Percentiles rank a stretch among this genome's conserved stretches.
Conservation (phyloP, 2,329 filamentous ascomycete species). For the Triangularia verruculosa region DNA sequence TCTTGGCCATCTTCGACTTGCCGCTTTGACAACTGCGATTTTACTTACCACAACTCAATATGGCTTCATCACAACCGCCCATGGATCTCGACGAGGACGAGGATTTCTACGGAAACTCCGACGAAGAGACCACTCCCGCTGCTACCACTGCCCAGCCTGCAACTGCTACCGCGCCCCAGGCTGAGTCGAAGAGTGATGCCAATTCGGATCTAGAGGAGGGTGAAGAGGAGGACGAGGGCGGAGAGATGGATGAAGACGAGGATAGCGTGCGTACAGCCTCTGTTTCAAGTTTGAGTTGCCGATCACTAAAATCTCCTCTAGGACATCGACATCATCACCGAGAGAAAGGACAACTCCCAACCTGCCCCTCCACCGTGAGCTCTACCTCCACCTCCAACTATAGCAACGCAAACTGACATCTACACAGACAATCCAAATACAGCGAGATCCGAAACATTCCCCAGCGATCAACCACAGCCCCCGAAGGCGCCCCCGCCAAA, state of each 20-base stretch:
- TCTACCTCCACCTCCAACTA: not conserved
- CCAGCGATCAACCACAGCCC: slow-evolving; percentile 47
- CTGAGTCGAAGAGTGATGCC: slow-evolving; percentile 31
- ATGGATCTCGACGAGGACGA: slow-evolving; percentile 69
- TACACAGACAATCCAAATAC: slow-evolving; percentile 55
- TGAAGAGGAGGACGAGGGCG: slow-evolving; percentile 61
- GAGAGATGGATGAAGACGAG: slow-evolving; percentile 59
- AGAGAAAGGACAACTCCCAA: slow-evolving; percentile 62
- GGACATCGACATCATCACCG: slow-evolving; percentile 68
- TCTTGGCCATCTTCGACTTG: not conserved
- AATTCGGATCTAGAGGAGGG: slow-evolving; percentile 60
- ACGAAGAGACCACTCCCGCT: slow-evolving; percentile 46
- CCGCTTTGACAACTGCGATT: not conserved
- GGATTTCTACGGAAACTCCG: slow-evolving; percentile 60
- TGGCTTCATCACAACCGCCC: slow-evolving; percentile 24
- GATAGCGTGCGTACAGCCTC: slow-evolving; percentile 43
- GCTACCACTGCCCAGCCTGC: slow-evolving; percentile 27
- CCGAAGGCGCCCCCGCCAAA: slow-evolving; percentile 51
- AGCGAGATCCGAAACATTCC: slow-evolving; percentile 65
- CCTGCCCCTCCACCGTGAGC: slow-evolving; percentile 57
- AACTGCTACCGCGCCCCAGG: slow-evolving; percentile 26
- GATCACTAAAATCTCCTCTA: slow-evolving; percentile 29
- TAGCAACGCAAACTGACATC: slow-evolving; percentile 3
- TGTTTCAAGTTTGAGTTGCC: not conserved
- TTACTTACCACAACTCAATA: slow-evolving; percentile 24